phyloP scores from a whole-genome alignment of 2,329 filamentous ascomycete genomes.

The Penicillium rolfsii region DNA sequence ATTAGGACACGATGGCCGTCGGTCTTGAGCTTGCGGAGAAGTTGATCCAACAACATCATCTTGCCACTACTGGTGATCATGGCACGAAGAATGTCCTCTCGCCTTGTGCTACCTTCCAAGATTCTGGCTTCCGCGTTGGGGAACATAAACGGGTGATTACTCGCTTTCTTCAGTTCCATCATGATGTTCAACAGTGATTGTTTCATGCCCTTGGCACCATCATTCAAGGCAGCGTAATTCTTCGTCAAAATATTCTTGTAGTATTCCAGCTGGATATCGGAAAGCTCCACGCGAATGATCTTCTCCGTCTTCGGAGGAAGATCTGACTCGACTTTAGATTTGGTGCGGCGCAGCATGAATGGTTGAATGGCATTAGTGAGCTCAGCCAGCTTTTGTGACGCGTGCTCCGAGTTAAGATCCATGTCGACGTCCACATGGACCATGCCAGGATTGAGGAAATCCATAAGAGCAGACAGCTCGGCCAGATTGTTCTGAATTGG shows the following conservation, averaged over 20 bases:
- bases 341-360: slow-evolving; percentile 92
- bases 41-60: slow-evolving; percentile 97
- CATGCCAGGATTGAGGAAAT: slow-evolving; percentile 95
- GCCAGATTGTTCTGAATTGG: slow-evolving; percentile 96
- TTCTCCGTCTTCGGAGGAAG: slow-evolving; percentile 97
- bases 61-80: slow-evolving; percentile 97
- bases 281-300: slow-evolving; percentile 96
- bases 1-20: slow-evolving; percentile 96
- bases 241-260: slow-evolving; percentile 98
- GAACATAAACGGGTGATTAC: slow-evolving; percentile 98
- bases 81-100: slow-evolving; percentile 88
- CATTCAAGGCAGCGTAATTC: slow-evolving; percentile 92
- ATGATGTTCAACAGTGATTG: slow-evolving; percentile 97
- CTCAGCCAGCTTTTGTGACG: slow-evolving; percentile 82
- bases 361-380: slow-evolving; percentile 87
- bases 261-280: slow-evolving; percentile 94
- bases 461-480: slow-evolving; percentile 87
- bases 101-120: slow-evolving; percentile 74
- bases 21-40: slow-evolving; percentile 89
- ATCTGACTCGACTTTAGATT: slow-evolving; percentile 96
- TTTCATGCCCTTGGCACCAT: slow-evolving; percentile 87
- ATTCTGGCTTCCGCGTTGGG: slow-evolving; percentile 90
- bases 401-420: slow-evolving; percentile 77
- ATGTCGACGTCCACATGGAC: slow-evolving; percentile 90
- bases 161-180: slow-evolving; percentile 99